Evolutionary conservation across 345 rosid genomes (phyloP), one percentile per base, ranked within the genome.

Genomic region (Hypericum androsaemum): DNA sequence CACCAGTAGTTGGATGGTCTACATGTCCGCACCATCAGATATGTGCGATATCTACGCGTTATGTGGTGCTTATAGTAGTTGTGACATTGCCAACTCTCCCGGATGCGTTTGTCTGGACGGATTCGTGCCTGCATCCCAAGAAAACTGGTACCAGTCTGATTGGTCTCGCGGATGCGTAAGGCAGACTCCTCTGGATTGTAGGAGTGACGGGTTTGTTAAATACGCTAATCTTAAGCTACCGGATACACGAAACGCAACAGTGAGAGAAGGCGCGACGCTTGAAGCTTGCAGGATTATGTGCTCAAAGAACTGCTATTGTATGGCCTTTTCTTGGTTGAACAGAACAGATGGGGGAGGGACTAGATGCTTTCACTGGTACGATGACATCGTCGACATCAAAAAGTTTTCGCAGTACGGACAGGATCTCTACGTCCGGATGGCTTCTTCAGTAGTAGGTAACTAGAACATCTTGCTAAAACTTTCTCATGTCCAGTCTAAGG

Each of bases 41-140:
- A 4, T 0, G 6, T 62, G 66, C 17, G 66, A 55, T 2, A 49
- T 0, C 10, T 62, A 54, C 41, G 60, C 22, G 0, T 8, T 3
- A 10, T 62, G 66, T 49, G 60, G 66, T n/a, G 39, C 48, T 10
- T 35, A 47, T 49, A 60, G 55, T 12, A 62, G 10, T n/a, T 62
- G 66, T 9, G n/a, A 8, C 8, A 9, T 41, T 12, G 39, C 5
- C 41, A 32, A n/a, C 37, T 11, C 45, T 0, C 60, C 60, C 0
- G 0, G 11, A 6, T 63, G 67, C 22, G 41, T 48, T 22, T 56
- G 67, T 14, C 13, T 56, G 5, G 10, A 63, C 10, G 47, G 53
- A n/a, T 63, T 63, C 51, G 56, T 11, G 50, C 66, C 66, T 6
- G 41, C 12, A n/a, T 55, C 50, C 8, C 35, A 0, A 4, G 40